These are phyloP conservation scores for Fusarium marasasianum DNA, from an alignment of 2,329 filamentous ascomycete genomes.

Conservation along the genomic window DNA sequence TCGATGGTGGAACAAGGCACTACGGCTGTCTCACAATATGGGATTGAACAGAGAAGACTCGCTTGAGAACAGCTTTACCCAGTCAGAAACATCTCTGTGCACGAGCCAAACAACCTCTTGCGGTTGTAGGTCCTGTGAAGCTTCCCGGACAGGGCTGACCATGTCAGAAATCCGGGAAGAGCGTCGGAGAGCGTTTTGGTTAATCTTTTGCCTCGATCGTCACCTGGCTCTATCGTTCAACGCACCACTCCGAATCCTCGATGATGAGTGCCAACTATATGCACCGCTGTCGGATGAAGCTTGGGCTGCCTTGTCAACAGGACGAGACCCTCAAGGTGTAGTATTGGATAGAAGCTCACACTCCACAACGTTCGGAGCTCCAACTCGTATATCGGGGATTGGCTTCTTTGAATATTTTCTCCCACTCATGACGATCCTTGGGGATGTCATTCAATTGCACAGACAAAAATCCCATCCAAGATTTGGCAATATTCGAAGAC, in stretches of 20 bases:
- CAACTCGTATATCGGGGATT: not conserved
- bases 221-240: not conserved
- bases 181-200: not conserved
- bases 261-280: not conserved
- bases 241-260: not conserved
- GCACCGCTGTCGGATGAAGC: not conserved
- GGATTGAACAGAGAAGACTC: not conserved
- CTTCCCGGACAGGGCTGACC: not conserved
- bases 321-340: accelerated
- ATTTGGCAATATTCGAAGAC: not conserved
- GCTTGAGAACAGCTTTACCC: not conserved
- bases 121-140: not conserved
- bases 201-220: not conserved
- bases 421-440: not conserved
- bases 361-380: not conserved
- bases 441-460: not conserved
- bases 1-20: not conserved
- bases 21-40: not conserved
- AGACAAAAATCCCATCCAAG: not conserved
- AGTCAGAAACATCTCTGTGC: not conserved
- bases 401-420: not conserved
- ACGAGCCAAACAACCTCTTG: not conserved
- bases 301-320: not conserved
- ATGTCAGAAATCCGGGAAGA: not conserved
- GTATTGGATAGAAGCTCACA: not conserved